Evolutionary conservation across 2,329 filamentous ascomycete genomes (phyloP).

Genomic region (Fusarium sp.): DNA sequence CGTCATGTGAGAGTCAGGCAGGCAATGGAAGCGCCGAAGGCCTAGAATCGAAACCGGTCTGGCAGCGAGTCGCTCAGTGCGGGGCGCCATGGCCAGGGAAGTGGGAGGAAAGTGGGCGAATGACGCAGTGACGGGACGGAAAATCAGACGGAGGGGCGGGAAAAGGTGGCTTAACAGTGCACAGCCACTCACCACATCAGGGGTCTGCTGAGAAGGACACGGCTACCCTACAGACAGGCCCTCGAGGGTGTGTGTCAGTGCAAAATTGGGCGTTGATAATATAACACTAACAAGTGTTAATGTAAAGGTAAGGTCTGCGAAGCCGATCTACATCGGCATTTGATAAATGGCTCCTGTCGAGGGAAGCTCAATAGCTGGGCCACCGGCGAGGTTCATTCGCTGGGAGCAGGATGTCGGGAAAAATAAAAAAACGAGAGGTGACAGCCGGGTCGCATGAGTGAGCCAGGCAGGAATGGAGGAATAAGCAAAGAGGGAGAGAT

Average conservation of each 20-base stretch:
- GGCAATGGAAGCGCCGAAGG: slow-evolving; percentile 39
- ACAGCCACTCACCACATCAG: slow-evolving; percentile 25
- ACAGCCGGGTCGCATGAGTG: no score
- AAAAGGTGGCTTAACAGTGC: slow-evolving; percentile 16
- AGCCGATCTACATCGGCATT: background rate
- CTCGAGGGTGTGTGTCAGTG: no score
- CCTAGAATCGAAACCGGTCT: slow-evolving; percentile 27
- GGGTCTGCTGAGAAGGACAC: no score
- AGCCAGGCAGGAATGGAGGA: no score
- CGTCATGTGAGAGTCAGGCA: slow-evolving; percentile 46
- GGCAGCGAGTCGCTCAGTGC: slow-evolving; percentile 23
- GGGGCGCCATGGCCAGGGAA: slow-evolving; percentile 33
- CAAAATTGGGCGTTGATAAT: no score
- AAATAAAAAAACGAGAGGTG: no score
- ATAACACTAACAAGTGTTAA: no score
- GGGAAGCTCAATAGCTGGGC: no score
- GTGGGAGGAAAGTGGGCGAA: slow-evolving; percentile 37
- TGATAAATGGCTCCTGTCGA: background rate
- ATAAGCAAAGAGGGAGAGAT: background rate
- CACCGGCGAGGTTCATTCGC: no score
- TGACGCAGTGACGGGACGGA: slow-evolving; percentile 41
- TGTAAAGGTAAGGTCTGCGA: no score
- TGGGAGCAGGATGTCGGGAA: no score
- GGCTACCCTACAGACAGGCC: no score
- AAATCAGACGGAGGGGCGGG: slow-evolving; percentile 17